Evolutionary conservation across 1,139 yeast species (phyloP).

Genomic region (Hanseniaspora gamundiae): DNA sequence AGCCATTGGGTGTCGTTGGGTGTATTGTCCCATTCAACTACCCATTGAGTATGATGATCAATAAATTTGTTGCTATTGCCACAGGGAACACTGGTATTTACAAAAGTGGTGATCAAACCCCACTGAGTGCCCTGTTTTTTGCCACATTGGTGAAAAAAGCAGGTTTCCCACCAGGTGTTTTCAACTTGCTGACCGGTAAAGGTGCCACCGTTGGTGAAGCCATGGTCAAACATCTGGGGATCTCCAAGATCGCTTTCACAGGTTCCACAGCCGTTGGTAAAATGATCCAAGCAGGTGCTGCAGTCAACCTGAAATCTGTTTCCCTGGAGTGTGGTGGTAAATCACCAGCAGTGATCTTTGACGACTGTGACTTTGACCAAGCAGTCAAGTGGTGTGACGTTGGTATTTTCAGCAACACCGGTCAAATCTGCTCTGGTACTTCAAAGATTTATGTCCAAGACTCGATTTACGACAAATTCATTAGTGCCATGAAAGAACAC

Average conservation of each 20-base stretch:
- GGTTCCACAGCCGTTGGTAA: conserved; percentile 50
- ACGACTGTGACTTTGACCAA: conserved; percentile 63
- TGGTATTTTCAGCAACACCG: conserved; percentile 76
- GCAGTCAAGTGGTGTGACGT: conserved; percentile 79
- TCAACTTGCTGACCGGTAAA: conserved; percentile 46
- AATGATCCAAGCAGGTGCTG: conserved; percentile 46
- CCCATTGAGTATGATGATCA: conserved; percentile 55
- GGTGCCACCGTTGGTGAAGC: conserved; percentile 49
- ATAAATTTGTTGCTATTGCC: conserved; percentile 65
- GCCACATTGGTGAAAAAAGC: conserved; percentile 47
- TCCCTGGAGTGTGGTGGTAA: conserved; percentile 94
- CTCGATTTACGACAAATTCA: conserved; percentile 53
- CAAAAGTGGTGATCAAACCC: conserved; percentile 61
- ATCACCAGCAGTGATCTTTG: conserved; percentile 61
- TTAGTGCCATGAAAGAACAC: conserved; percentile 30
- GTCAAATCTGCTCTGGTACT: conserved; percentile 87
- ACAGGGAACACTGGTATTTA: conserved; percentile 56
- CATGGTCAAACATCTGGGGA: conserved; percentile 40
- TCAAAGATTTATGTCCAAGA: conserved; percentile 71
- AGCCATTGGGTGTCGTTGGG: conserved; percentile 69
- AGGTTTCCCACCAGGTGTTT: conserved; percentile 64
- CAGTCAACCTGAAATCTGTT: conserved; percentile 52
- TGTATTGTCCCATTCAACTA: conserved; percentile 64
- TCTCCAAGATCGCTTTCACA: conserved; percentile 60
- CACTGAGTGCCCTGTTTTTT: conserved; percentile 44